Evolutionary conservation across 2,329 filamentous ascomycete genomes (phyloP).

Genomic region (Dothistroma septosporum): DNA sequence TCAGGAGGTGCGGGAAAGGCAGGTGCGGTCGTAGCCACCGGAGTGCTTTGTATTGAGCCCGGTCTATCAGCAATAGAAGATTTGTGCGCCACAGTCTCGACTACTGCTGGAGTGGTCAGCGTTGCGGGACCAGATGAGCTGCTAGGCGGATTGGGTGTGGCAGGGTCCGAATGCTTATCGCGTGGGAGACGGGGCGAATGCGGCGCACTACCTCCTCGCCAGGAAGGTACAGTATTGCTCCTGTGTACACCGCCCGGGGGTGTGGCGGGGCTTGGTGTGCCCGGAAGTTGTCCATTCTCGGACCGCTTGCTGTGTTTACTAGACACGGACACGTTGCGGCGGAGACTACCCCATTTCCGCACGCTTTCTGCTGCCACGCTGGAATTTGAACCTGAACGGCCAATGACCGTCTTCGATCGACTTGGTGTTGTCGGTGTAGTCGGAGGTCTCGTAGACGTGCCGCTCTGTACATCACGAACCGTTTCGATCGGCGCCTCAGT

Average conservation of each 20-base stretch:
- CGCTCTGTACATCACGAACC: conserved; percentile 65
- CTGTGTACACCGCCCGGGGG: conserved; percentile 55
- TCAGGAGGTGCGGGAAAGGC: conserved; percentile 35
- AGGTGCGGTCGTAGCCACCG: conserved; percentile 29
- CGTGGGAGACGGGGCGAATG: conserved; percentile 60
- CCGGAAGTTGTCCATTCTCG: conserved; percentile 62
- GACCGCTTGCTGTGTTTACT: conserved; percentile 81
- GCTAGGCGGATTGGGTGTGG: conserved; percentile 41
- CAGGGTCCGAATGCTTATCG: conserved; percentile 51
- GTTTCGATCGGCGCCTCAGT: conserved; percentile 91
- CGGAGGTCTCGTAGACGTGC: conserved; percentile 52
- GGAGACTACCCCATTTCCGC: conserved; percentile 70
- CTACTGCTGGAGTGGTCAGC: conserved; percentile 10
- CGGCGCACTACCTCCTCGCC: conserved; percentile 63
- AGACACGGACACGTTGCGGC: conserved; percentile 86
- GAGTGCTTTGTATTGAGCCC: conserved; percentile 31
- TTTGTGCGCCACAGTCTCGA: conserved; percentile 19
- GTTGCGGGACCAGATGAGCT: conserved; percentile 9
- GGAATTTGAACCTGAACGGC: conserved; percentile 77
- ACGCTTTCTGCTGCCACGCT: conserved; percentile 87
- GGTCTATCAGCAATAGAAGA: conserved; percentile 18
- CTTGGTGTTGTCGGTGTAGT: conserved; percentile 41
- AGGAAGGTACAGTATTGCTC: conserved; percentile 92
- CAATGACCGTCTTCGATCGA: conserved; percentile 55
- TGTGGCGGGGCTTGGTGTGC: conserved; percentile 48